Evolutionary conservation across 768 basidiomycete species (phyloP).

Genomic region (Naganishia kalamii): DNA sequence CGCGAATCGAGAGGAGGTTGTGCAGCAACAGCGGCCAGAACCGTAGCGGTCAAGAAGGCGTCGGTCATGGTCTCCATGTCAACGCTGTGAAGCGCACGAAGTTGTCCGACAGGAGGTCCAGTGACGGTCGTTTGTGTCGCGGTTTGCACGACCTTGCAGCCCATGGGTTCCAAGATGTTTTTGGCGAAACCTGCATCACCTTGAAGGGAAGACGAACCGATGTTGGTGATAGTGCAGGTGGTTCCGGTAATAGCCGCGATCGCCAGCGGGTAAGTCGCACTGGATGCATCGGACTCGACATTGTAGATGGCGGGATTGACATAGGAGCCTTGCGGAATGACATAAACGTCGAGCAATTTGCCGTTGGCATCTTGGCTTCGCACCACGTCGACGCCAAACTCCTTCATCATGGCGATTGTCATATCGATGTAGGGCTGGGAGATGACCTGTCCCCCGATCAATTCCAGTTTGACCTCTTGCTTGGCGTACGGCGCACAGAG

Average conservation of each 20-base stretch:
- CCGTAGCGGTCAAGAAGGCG: conserved; percentile 92
- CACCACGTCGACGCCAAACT: conserved; percentile 73
- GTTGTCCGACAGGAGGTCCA: conserved; percentile 73
- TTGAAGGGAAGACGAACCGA: conserved; percentile 82
- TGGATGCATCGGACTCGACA: conserved; percentile 88
- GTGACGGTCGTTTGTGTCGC: conserved; percentile 81
- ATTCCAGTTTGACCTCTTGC: conserved; percentile 75
- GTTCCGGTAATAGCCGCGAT: conserved; percentile 98
- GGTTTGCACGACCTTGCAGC: conserved; percentile 83
- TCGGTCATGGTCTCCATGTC: conserved; percentile 99
- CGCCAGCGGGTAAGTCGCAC: conserved; percentile 93
- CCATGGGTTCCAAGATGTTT: conserved; percentile 89
- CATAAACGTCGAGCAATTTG: conserved; percentile 68
- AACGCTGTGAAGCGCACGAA: conserved; percentile 75
- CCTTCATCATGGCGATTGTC: conserved; percentile 96
- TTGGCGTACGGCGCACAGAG: conserved; percentile 90
- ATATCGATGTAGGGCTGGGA: conserved; percentile 99
- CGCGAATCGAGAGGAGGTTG: conserved; percentile 27
- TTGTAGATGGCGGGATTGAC: conserved; percentile 70
- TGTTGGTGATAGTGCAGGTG: conserved; percentile 84
- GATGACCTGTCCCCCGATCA: conserved; percentile 90
- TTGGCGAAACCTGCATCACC: conserved; percentile 96
- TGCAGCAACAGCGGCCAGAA: conserved; percentile 74
- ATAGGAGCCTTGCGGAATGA: conserved; percentile 72
- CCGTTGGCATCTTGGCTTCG: conserved; percentile 63